A percentile compares a stretch with the other conserved stretches of the same genome.
phyloP scores from a whole-genome alignment of 345 rosid genomes.

The Nasturtium officinale region DNA sequence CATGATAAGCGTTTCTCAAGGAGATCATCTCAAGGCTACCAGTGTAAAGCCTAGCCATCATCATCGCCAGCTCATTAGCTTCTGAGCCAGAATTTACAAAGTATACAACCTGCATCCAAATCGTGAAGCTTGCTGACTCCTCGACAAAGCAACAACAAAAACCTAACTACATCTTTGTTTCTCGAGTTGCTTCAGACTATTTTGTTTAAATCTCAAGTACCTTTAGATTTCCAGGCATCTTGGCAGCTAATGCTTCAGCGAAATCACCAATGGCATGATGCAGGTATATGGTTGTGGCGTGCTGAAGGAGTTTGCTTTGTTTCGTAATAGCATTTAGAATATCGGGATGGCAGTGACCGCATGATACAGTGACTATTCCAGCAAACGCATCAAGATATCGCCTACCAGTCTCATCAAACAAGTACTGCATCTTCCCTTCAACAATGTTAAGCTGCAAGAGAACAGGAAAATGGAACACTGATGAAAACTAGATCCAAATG shows the following conservation, averaged over 20 bases:
- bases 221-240: slow-evolving; percentile 93
- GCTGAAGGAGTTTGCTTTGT: slow-evolving; percentile 90
- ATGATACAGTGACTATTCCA: slow-evolving; percentile 87
- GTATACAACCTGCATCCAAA: slow-evolving; percentile 75
- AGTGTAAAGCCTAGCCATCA: slow-evolving; percentile 88
- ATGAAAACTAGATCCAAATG: slow-evolving; percentile 5
- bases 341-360: slow-evolving; percentile 95
- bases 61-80: slow-evolving; percentile 93
- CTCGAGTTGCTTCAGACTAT: not conserved
- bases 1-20: slow-evolving; percentile 93
- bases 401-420: slow-evolving; percentile 83
- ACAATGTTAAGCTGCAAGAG: slow-evolving; percentile 73
- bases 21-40: slow-evolving; percentile 90
- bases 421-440: slow-evolving; percentile 96
- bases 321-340: slow-evolving; percentile 66
- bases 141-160: slow-evolving; percentile 14
- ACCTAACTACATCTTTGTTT: not conserved
- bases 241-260: slow-evolving; percentile 86
- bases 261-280: slow-evolving; percentile 85
- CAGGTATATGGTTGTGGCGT: slow-evolving; percentile 83
- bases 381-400: slow-evolving; percentile 88
- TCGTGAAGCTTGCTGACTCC: slow-evolving; percentile 5
- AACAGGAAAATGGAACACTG: not conserved
- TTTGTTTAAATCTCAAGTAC: slow-evolving; percentile 38
- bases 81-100: slow-evolving; percentile 93